These are phyloP conservation scores for Fusarium denticulatum DNA, from an alignment of 2,329 filamentous ascomycete genomes.

Conservation along the genomic window DNA sequence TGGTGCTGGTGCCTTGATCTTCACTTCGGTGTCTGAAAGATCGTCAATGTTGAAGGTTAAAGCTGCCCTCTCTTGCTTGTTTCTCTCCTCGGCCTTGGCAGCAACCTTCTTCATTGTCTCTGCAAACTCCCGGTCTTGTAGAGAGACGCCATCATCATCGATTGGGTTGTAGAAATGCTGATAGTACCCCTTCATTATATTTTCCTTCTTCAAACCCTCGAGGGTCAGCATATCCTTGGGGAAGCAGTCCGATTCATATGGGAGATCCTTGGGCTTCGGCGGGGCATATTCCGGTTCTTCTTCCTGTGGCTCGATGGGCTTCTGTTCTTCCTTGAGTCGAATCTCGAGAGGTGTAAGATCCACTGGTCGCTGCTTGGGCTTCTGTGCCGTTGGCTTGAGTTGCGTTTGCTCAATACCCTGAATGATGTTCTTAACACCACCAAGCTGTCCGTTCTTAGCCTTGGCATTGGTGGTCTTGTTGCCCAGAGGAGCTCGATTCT, in stretches of 20 bases:
- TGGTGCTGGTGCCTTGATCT: neutral
- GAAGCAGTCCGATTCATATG: slow-evolving; percentile 76
- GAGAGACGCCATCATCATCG: slow-evolving; percentile 73
- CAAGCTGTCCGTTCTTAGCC: slow-evolving; percentile 72
- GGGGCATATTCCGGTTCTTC: slow-evolving; percentile 92
- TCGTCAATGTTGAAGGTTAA: slow-evolving; percentile 66
- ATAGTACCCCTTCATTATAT: slow-evolving; percentile 70
- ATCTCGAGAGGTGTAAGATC: slow-evolving; percentile 68
- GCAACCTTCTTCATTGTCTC: slow-evolving; percentile 61
- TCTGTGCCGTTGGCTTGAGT: slow-evolving; percentile 68
- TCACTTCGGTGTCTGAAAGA: slow-evolving; percentile 56
- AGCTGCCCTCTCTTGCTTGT: slow-evolving; percentile 72
- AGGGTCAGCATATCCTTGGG: slow-evolving; percentile 66
- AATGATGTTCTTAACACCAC: slow-evolving; percentile 68
- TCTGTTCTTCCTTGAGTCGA: slow-evolving; percentile 66
- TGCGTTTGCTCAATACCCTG: slow-evolving; percentile 72
- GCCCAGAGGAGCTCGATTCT: slow-evolving; percentile 82
- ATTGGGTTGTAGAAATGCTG: slow-evolving; percentile 69
- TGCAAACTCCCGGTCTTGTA: slow-evolving; percentile 69
- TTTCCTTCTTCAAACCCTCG: slow-evolving; percentile 66
- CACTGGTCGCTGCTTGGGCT: slow-evolving; percentile 65
- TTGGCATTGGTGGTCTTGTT: slow-evolving; percentile 98
- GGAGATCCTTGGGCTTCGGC: slow-evolving; percentile 72
- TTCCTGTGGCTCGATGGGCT: slow-evolving; percentile 50
- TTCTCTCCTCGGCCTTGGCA: slow-evolving; percentile 71